These are phyloP conservation scores for Fusarium siculi DNA, from an alignment of 2,329 filamentous ascomycete genomes.

Conservation along the genomic window DNA sequence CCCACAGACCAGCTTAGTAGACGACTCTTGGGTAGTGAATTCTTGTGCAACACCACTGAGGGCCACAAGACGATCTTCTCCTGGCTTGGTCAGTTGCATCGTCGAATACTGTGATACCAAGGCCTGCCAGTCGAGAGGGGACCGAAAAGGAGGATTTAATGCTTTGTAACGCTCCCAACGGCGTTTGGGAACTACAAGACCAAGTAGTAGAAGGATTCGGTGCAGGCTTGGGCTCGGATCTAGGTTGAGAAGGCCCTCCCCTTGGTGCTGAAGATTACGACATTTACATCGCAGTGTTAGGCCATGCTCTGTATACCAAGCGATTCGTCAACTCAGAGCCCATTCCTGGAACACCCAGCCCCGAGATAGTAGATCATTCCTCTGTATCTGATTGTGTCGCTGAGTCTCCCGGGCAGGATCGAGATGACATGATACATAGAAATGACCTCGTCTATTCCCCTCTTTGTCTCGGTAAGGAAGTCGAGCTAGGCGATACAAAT, in stretches of 20 bases:
- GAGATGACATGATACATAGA: neutral
- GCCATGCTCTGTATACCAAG: rapidly evolving
- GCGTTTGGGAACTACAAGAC: neutral
- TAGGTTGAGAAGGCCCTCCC: neutral
- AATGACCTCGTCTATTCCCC: rapidly evolving
- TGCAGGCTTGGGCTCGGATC: neutral
- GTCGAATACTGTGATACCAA: neutral
- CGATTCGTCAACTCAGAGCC: neutral
- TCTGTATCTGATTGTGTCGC: neutral
- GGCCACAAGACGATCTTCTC: neutral
- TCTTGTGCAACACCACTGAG: neutral
- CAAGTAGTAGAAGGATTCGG: neutral
- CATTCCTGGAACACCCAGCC: neutral
- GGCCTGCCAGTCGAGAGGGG: neutral
- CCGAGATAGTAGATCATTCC: neutral
- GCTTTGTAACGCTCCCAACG: neutral
- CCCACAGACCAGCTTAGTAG: neutral
- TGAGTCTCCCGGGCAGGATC: rapidly evolving
- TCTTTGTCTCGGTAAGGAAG: neutral
- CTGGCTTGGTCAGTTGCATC: neutral
- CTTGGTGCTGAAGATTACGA: neutral
- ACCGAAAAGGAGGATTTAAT: rapidly evolving
- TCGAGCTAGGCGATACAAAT: neutral
- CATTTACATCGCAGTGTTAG: neutral
- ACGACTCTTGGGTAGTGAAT: neutral